Evolutionary conservation across 768 basidiomycete species (phyloP), one percentile per base, ranked within the genome.

Genomic region (Pleurotus cornucopiae): DNA sequence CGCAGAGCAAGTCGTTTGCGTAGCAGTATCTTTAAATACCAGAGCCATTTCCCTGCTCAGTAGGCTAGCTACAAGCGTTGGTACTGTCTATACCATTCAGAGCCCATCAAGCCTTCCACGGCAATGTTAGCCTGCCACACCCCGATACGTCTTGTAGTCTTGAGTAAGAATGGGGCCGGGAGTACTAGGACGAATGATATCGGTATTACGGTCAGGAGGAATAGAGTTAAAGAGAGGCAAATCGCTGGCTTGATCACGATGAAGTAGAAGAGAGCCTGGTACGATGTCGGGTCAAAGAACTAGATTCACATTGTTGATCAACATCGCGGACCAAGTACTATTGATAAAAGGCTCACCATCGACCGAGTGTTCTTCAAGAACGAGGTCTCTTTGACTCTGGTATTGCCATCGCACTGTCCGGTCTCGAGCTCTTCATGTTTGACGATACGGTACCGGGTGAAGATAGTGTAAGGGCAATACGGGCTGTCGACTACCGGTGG

Each of bases 221-320:
- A 61, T 11, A 89, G 66, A 2, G 81, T 77, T 39, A 91, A 71
- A 18, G 86, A 71, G 21, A 91, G 68, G 1, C 88, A 89, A 67
- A 91, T 87, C 38, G 82, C 77, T 2, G 90, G 88, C 66, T 92
- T 92, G 73, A 92, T 83, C 47, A 91, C 88, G 59, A 92, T 78
- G 71, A 92, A 92, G 67, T 92, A 91, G 74, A 92, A 91, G 4
- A 92, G 77, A 0, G 90, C 85, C 71, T 88, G 88, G 67, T 89
- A 91, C 11, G 89, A 87, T 2, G 85, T 88, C 38, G 85, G 72
- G 63, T 91, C 89, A 45, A 30, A 30, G 26, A 30, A 85, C 84
- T 69, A 91, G 90, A 88, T 90, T 60, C n/a, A 1, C 7, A 12
- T 43, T 39, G 48, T 16, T 9, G 9, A 41, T 13, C 16, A 23